Percentiles rank a stretch among this genome's conserved stretches.
Evolutionary conservation across 306 rosid species (phyloP).

Genomic region (Gleditsia sinensis): DNA sequence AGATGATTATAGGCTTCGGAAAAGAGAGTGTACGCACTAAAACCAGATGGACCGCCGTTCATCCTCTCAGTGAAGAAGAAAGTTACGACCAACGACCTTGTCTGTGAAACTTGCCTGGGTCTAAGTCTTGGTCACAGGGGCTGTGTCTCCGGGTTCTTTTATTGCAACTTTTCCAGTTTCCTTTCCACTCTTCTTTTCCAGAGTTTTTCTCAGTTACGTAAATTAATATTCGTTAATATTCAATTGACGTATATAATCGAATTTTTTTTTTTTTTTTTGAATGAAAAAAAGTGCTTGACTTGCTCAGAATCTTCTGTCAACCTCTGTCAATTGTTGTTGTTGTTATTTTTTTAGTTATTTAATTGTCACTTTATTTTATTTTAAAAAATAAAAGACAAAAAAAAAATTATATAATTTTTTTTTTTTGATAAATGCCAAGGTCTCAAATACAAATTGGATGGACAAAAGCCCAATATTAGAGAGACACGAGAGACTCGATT

Average conservation of each 20-base stretch:
- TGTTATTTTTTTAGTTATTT: too few relatives aligned
- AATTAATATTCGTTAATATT: neutral
- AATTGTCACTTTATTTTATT: too few relatives aligned
- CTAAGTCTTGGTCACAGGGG: too few relatives aligned
- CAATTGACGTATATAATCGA: neutral
- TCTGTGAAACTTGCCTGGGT: neutral
- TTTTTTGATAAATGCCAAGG: too few relatives aligned
- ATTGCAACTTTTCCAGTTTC: constrained; percentile 2
- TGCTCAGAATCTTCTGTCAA: neutral
- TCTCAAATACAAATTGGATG: too few relatives aligned
- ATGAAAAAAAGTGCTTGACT: neutral
- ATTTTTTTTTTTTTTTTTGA: too few relatives aligned
- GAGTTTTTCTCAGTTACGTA: neutral
- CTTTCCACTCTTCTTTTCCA: neutral
- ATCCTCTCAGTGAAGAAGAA: constrained; percentile 60
- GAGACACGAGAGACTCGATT: too few relatives aligned
- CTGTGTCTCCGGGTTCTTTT: neutral
- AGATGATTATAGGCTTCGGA: constrained; percentile 1
- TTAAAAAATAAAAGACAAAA: too few relatives aligned
- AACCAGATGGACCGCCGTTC: constrained; percentile 99
- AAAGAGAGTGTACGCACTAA: constrained; percentile 58
- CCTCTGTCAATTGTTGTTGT: too few relatives aligned
- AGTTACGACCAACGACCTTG: constrained; percentile 51
- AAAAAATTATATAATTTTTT: too few relatives aligned
- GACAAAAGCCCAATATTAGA: too few relatives aligned